Percentiles rank a stretch among this genome's conserved stretches.
Conservation (phyloP, 2,329 filamentous ascomycete species). For the Allantophomopsis lycopodina region DNA sequence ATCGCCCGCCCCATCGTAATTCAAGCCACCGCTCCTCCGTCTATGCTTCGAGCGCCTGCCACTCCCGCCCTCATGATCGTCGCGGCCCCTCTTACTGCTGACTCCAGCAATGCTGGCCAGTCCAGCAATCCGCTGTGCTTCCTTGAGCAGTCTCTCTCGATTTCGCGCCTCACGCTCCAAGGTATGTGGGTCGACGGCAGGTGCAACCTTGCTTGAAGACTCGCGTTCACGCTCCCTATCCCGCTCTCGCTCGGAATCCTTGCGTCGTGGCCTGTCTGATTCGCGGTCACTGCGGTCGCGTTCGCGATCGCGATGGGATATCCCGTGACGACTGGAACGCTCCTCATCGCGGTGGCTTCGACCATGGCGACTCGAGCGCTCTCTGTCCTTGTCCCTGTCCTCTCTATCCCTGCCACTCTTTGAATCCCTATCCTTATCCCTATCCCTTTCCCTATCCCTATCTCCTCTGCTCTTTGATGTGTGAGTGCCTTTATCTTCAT, state of each 20-base stretch:
- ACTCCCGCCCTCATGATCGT: constrained; percentile 24
- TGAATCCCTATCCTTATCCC: too few relatives aligned
- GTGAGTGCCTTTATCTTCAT: too few relatives aligned
- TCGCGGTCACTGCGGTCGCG: background rate
- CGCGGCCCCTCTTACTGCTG: constrained; percentile 28
- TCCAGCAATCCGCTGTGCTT: constrained; percentile 51
- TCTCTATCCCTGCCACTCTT: constrained; percentile 9
- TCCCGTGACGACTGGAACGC: background rate
- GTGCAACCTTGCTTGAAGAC: background rate
- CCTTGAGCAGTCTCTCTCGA: constrained; percentile 52
- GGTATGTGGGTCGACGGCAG: constrained; percentile 43
- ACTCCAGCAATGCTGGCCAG: constrained; percentile 27
- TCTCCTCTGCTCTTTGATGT: too few relatives aligned
- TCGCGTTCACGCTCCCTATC: constrained; percentile 8
- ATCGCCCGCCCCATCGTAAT: constrained; percentile 6
- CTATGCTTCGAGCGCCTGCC: constrained; percentile 26
- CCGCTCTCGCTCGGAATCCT: constrained; percentile 7
- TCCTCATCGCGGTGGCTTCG: constrained; percentile 10
- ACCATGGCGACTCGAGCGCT: constrained; percentile 19
- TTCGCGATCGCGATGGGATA: background rate
- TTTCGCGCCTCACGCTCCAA: constrained; percentile 54
- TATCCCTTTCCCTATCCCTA: too few relatives aligned
- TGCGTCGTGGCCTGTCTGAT: constrained; percentile 7
- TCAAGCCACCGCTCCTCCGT: constrained; percentile 18
- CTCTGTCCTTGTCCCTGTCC: constrained; percentile 18